A percentile compares a stretch with the other conserved stretches of the same genome.
Evolutionary conservation across 352 stramenopile species (phyloP).

Genomic region (Phytophthora rubi): DNA sequence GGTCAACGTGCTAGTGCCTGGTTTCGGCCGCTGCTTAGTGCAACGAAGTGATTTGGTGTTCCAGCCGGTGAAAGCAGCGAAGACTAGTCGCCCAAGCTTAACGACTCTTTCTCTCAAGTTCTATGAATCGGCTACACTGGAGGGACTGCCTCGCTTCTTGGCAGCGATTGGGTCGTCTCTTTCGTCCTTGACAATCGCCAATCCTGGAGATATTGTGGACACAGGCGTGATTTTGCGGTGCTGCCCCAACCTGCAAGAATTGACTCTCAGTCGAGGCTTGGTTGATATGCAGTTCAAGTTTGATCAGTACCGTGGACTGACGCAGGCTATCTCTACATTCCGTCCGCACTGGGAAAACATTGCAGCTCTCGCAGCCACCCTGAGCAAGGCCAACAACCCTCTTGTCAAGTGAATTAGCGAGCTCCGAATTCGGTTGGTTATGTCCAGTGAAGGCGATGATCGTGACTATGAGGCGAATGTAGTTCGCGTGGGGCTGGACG

Average conservation of each 20-base stretch:
- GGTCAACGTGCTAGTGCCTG: constrained; percentile 19
- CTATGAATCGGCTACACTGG: neutral
- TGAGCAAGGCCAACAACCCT: constrained; percentile 15
- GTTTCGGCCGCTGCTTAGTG: constrained; percentile 24
- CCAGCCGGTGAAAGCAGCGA: neutral
- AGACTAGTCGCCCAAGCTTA: neutral
- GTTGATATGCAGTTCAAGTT: constrained; percentile 16
- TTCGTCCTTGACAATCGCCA: constrained; percentile 17
- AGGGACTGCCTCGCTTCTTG: constrained; percentile 19
- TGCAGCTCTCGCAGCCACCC: constrained; percentile 4
- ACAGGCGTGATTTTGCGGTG: constrained; percentile 20
- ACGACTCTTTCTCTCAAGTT: constrained; percentile 11
- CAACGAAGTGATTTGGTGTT: constrained; percentile 18
- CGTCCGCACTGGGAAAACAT: constrained; percentile 16
- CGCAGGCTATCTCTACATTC: constrained; percentile 11
- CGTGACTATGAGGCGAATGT: constrained; percentile 1
- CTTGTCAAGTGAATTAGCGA: constrained; percentile 19
- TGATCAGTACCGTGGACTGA: neutral
- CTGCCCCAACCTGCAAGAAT: constrained; percentile 23
- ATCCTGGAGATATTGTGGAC: constrained; percentile 12
- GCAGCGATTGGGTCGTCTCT: constrained; percentile 19
- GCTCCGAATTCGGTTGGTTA: constrained; percentile 10
- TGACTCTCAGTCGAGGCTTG: constrained; percentile 18
- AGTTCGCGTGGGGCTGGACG: constrained; percentile 3
- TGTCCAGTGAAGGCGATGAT: neutral